Conservation (phyloP, 2,329 filamentous ascomycete species). For the Colletotrichum sp. region DNA sequence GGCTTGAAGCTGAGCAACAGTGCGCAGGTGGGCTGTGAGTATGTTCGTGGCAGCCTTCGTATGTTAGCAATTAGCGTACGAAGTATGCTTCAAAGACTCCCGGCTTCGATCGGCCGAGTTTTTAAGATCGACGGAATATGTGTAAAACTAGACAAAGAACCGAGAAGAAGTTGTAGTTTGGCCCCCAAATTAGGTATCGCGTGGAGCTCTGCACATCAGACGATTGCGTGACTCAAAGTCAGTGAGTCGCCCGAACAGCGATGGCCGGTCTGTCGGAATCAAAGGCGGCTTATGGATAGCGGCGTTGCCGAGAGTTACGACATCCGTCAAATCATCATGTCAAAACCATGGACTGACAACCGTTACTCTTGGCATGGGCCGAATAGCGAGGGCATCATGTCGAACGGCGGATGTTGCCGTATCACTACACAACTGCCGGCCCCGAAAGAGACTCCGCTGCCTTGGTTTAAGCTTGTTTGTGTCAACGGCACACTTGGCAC, state of each 20-base stretch:
- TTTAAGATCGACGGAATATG: neutral
- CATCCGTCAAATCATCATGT: neutral
- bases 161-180: neutral
- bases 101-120: neutral
- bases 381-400: neutral
- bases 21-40: neutral
- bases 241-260: neutral
- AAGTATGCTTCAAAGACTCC: neutral
- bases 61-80: neutral
- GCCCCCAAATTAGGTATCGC: neutral
- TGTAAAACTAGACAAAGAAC: neutral
- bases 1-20: neutral
- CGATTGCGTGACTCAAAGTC: neutral
- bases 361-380: neutral
- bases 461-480: neutral
- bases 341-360: neutral
- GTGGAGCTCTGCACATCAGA: neutral
- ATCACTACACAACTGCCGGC: neutral
- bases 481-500: neutral
- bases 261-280: neutral
- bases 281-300: neutral
- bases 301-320: neutral
- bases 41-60: neutral
- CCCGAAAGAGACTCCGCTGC: neutral
- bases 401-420: neutral